Evolutionary conservation across 371 early-diverging fungal species (phyloP), one percentile per base, ranked within the genome.

Genomic region (Capniomyces stellatus): DNA sequence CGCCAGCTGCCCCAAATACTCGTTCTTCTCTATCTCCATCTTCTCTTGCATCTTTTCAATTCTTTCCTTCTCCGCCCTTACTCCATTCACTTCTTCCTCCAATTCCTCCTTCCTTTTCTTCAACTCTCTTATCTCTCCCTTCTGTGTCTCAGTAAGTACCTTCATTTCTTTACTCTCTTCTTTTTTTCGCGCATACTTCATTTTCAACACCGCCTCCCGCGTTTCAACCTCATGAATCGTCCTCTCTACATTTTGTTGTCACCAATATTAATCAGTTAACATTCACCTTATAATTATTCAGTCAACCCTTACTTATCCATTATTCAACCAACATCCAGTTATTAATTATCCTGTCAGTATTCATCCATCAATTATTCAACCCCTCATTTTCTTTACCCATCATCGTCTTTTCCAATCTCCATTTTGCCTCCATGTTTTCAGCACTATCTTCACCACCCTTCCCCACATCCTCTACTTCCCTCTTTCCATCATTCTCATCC

Each of bases 41-140:
- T 64, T 52, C 8, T 40, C 28, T 3, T 52, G 22, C 24, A 56
- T 51, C 25, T 44, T 62, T 43, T 52, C 55, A 19, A 63, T 46
- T 31, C 64, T 59, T 0, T 62, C 58, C n/a, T 66, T 42, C 51
- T 51, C 53, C 49, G 49, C 56, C 54, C 52, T 62, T 43, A 63
- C 52, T n/a, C 57, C 55, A 19, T 67, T 62, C 18, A 67, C 54
- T 27, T 67, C 63, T 10, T 50, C 58, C 51, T 63, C 66, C 60
- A 67, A 31, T 19, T 19, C 30, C 6, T 6, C 18, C 10, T 54
- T 35, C 19, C 2, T 30, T 2, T 10, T 18, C 18, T 54, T 35
- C 6, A 44, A 43, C 28, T 15, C 21, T 19, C 10, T 15, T 18
- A 29, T 25, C 21, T 29, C 41, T 12, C 2, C n/a, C 12, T 46